Percentiles rank a stretch among this genome's conserved stretches.
phyloP scores from a whole-genome alignment of 352 stramenopile species.

The Globisporangium lucens region DNA sequence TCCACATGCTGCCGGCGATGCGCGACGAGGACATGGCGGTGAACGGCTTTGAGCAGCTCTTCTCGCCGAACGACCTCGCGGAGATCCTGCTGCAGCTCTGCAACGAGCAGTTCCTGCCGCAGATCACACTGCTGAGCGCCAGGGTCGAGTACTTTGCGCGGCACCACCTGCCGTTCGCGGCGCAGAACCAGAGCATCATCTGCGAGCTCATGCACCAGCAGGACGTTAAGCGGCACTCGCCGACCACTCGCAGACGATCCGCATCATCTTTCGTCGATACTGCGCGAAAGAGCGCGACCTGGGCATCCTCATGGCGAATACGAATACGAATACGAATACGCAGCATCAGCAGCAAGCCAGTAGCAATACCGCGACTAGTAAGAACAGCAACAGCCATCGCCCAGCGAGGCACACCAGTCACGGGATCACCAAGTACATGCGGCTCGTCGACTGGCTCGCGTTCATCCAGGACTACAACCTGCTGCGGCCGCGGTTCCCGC shows the following conservation, averaged over 20 bases:
- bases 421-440: conserved; percentile 65
- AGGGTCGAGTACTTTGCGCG: conserved; percentile 59
- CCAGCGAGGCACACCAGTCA: conserved; percentile 16
- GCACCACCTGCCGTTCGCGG: conserved; percentile 46
- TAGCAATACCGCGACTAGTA: background rate
- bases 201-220: conserved; percentile 48
- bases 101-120: conserved; percentile 73
- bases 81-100: conserved; percentile 68
- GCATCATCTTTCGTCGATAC: conserved; percentile 72
- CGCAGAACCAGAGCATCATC: conserved; percentile 54
- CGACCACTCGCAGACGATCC: conserved; percentile 54
- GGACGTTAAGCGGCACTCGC: conserved; percentile 55
- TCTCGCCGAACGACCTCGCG: conserved; percentile 55
- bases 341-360: conserved; percentile 8
- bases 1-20: conserved; percentile 53
- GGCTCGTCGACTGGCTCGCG: conserved; percentile 58
- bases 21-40: conserved; percentile 47
- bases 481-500: conserved; percentile 51
- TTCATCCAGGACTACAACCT: conserved; percentile 76
- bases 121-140: conserved; percentile 45
- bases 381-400: background rate
- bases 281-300: conserved; percentile 59
- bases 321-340: background rate
- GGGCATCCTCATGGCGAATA: background rate
- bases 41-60: conserved; percentile 50